Base-by-base conservation (phyloP, 2,329 filamentous ascomycete genomes). In the Colletotrichum lentis region DNA sequence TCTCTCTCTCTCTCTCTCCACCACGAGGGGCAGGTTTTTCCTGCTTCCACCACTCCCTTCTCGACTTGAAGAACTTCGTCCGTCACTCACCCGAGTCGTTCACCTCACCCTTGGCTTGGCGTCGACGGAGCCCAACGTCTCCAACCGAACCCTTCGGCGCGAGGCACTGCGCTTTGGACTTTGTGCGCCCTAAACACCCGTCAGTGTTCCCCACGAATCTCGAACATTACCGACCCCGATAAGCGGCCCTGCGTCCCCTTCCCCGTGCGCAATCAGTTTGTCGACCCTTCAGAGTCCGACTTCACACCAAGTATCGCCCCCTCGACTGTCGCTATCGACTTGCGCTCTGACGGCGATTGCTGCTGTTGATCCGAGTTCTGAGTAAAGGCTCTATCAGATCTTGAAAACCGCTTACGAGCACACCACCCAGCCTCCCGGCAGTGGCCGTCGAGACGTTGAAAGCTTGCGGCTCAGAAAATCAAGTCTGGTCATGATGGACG, bases 401-500 rank as follows among this genome's bases (percentile, higher is more conserved):
- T 2, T 5, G 27, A 52, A 35, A 56, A 50, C 14, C 49, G 44
- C 44, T 50, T 57, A 41, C 24, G 39, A 37, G 44, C 31, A 37
- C 47, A 52, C 24, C 53, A 37, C 43, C 14, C 50, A 43, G 35
- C 16, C 47, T 22, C 31, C 31, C 31, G 31, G 31, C 31, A 35
- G 10, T 35, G 31, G 37, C 49, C 20, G 18, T n/a, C 31, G 37
- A 37, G 27, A 27, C 20, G 37, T 41, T 11, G 39, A 66, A 44
- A 39, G 27, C 44, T 20, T 44, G 49, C 62, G 66, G 27, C 49
- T 39, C 62, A 43, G 56, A 57, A 55, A 20, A 24, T 44, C 22
- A 54, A 54, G 44, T 49, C 75, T 78, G 73, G 76, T 75, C 76
- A 85, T 82, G 80, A 87, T 88, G 84, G 80, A 84, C 72, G 82